phyloP scores from a whole-genome alignment of 2,329 filamentous ascomycete genomes.

The Sporothrix humicola region DNA sequence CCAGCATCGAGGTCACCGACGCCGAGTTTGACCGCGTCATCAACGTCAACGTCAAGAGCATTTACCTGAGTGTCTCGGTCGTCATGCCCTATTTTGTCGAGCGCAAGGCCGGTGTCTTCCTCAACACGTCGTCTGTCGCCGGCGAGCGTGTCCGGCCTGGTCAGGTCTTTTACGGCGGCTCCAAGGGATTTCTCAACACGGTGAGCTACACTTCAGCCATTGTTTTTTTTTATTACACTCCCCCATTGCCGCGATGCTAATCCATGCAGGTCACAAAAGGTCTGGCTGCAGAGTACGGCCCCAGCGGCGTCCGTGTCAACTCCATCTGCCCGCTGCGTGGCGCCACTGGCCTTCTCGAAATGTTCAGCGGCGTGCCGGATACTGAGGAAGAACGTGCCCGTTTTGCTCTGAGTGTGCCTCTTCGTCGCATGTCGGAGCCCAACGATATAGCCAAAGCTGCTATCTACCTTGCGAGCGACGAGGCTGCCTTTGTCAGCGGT shows the following conservation, averaged over 20 bases:
- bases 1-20: neutral
- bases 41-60: conserved; percentile 6
- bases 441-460: neutral
- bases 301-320: neutral
- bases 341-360: neutral
- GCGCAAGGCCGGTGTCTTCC: neutral
- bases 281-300: neutral
- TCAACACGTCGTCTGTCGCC: conserved; percentile 1
- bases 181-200: neutral
- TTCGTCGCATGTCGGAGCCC: neutral
- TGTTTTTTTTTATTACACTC: neutral
- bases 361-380: conserved; percentile 2
- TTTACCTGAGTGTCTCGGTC: neutral
- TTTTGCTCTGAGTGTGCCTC: neutral
- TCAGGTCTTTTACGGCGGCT: neutral
- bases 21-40: neutral
- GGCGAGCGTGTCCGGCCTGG: neutral
- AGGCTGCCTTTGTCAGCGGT: conserved; percentile 9
- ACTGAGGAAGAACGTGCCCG: neutral
- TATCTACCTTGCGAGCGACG: conserved; percentile 18
- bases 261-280: neutral
- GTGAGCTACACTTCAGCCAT: neutral
- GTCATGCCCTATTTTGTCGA: conserved; percentile 5
- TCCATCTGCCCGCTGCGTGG: conserved; percentile 3
- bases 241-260: neutral